Conservation (phyloP, 345 rosid species). For the Orychophragmus violaceus region DNA sequence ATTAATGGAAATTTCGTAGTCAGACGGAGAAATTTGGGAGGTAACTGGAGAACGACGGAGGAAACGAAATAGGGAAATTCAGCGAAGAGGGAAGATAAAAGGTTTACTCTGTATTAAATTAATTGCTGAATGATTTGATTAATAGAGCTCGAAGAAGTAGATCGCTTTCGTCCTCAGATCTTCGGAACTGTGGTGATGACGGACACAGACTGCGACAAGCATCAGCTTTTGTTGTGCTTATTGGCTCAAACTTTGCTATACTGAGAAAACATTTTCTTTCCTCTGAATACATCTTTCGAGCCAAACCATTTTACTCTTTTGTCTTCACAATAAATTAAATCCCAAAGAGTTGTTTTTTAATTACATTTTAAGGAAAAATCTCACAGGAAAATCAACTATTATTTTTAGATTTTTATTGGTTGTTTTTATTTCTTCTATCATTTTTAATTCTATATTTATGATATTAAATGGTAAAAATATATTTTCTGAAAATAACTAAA, state of each 20-base stretch:
- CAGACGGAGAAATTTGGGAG: background rate
- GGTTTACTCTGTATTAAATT: background rate
- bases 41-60: background rate
- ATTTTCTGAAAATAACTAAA: no score
- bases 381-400: no score
- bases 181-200: background rate
- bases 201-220: conserved; percentile 22
- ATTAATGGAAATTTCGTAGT: background rate
- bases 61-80: background rate
- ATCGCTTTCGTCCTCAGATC: conserved; percentile 2
- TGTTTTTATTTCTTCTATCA: no score
- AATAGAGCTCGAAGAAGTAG: background rate
- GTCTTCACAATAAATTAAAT: background rate
- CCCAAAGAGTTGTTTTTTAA: no score
- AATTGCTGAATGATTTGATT: background rate
- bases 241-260: conserved; percentile 17
- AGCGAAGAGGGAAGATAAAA: background rate
- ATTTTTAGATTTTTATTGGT: no score
- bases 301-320: background rate
- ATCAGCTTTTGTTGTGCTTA: conserved; percentile 15
- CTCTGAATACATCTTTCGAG: background rate
- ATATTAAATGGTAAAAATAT: no score
- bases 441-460: no score
- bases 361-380: no score
- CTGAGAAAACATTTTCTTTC: conserved; percentile 11